These are phyloP conservation scores for Phialocephala sp. DNA, from an alignment of 2,329 filamentous ascomycete genomes.

Conservation along the genomic window DNA sequence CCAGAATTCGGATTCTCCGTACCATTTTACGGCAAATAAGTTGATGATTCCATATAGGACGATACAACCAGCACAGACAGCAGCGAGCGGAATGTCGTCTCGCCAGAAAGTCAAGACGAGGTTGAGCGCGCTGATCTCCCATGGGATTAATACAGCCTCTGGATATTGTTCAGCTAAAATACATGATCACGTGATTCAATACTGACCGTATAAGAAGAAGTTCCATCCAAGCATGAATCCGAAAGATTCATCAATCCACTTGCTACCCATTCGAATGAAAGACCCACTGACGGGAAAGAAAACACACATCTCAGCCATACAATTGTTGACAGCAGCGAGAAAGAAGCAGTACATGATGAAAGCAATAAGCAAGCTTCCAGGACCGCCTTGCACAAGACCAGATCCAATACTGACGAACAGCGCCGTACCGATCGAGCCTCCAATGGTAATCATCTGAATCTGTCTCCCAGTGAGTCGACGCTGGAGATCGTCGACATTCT, in stretches of 20 bases:
- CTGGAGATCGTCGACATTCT: conserved; percentile 38
- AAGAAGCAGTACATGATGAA: conserved; percentile 50
- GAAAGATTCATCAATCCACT: conserved; percentile 59
- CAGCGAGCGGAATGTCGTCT: conserved; percentile 45
- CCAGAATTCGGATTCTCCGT: conserved; percentile 77
- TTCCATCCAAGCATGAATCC: conserved; percentile 62
- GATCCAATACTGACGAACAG: conserved; percentile 53
- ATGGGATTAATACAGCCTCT: conserved; percentile 28
- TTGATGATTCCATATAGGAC: conserved; percentile 60
- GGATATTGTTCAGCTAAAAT: neutral
- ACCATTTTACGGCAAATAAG: conserved; percentile 67
- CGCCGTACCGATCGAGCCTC: conserved; percentile 54
- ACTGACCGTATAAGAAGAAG: conserved; percentile 63
- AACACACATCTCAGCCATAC: conserved; percentile 58
- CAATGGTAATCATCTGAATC: conserved; percentile 56
- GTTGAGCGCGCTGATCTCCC: conserved; percentile 49
- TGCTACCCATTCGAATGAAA: conserved; percentile 59
- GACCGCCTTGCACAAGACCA: conserved; percentile 47
- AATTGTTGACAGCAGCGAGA: conserved; percentile 34
- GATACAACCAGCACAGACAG: conserved; percentile 46
- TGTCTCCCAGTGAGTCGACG: conserved; percentile 50
- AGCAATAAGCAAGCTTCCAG: conserved; percentile 52
- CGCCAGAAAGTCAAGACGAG: conserved; percentile 53
- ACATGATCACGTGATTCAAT: neutral
- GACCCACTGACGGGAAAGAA: conserved; percentile 58